Percentiles rank a stretch among this genome's conserved stretches.
Conservation (phyloP, 306 rosid species). For the Citrullus mucosospermus region DNA sequence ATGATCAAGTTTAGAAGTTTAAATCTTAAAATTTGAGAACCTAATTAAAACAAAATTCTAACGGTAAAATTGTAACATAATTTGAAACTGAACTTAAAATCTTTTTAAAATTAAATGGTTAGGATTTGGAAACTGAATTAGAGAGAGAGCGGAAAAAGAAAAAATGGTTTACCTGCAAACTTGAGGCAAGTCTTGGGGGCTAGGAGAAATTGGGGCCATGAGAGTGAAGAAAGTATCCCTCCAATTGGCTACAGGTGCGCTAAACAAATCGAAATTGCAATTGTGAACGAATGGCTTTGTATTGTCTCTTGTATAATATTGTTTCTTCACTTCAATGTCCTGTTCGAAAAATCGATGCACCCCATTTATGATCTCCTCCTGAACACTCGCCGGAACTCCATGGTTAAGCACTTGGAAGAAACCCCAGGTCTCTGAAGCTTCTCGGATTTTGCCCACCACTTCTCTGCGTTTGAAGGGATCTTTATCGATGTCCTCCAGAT, state of each 20-base stretch:
- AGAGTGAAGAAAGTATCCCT: constrained; percentile 22
- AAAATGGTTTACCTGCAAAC: background rate
- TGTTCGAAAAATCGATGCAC: constrained; percentile 21
- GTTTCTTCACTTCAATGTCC: constrained; percentile 22
- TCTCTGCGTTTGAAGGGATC: constrained; percentile 5
- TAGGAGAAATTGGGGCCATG: constrained; percentile 23
- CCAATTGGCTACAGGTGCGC: constrained; percentile 18
- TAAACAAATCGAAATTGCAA: constrained; percentile 26
- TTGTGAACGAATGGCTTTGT: background rate
- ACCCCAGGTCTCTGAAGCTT: constrained; percentile 28
- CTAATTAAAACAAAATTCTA: too few species aligned
- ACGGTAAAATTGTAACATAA: too few species aligned
- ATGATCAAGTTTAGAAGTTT: too few species aligned
- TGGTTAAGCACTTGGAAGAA: constrained; percentile 42
- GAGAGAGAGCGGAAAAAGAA: too few species aligned
- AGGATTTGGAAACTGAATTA: too few species aligned
- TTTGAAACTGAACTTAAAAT: too few species aligned
- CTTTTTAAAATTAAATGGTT: too few species aligned
- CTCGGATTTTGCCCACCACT: constrained; percentile 15
- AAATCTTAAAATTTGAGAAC: too few species aligned
- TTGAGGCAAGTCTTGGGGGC: background rate
- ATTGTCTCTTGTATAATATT: constrained; percentile 14
- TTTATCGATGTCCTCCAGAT: constrained; percentile 16
- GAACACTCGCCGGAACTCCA: constrained; percentile 16
- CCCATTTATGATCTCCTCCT: constrained; percentile 28